A percentile compares a stretch with the other conserved stretches of the same genome.
Evolutionary conservation across 2,329 filamentous ascomycete genomes (phyloP).

Genomic region (Sphaerulina vaccinii): DNA sequence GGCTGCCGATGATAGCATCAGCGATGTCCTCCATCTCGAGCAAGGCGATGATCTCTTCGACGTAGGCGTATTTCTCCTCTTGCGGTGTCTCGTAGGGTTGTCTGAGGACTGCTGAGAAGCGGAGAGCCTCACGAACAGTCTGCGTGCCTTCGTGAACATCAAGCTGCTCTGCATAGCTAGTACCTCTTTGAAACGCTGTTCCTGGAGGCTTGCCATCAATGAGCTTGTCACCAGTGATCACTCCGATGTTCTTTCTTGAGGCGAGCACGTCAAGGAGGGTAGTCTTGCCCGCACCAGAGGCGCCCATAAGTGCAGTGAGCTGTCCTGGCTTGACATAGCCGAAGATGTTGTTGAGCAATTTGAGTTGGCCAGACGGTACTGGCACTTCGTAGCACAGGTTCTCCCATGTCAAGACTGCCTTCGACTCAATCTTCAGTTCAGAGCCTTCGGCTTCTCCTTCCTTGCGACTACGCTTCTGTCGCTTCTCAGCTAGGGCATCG

Average conservation of each 20-base stretch:
- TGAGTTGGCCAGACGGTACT: conserved; percentile 46
- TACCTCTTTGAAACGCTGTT: conserved; percentile 62
- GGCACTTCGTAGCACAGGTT: conserved; percentile 52
- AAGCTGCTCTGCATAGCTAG: conserved; percentile 64
- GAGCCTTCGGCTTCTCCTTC: conserved; percentile 44
- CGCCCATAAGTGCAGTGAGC: conserved; percentile 53
- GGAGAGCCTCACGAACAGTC: conserved; percentile 64
- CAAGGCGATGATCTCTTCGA: conserved; percentile 64
- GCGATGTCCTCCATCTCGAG: conserved; percentile 66
- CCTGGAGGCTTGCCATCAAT: conserved; percentile 56
- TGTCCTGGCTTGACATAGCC: conserved; percentile 53
- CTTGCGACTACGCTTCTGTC: conserved; percentile 52
- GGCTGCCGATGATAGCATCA: conserved; percentile 63
- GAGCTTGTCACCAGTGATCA: conserved; percentile 62
- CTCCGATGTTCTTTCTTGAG: conserved; percentile 62
- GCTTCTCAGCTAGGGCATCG: conserved; percentile 59
- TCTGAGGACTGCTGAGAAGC: conserved; percentile 64
- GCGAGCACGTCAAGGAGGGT: conserved; percentile 77
- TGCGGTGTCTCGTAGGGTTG: conserved; percentile 59
- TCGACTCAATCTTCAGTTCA: conserved; percentile 53
- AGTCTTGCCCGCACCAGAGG: conserved; percentile 75
- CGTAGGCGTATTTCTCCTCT: conserved; percentile 63
- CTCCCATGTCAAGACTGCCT: conserved; percentile 57
- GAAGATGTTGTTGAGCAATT: conserved; percentile 48
- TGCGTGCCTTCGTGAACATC: conserved; percentile 63